A percentile compares a stretch with the other conserved stretches of the same genome.
These are phyloP conservation scores for Dichotomopilus funicola DNA, from an alignment of 2,329 filamentous ascomycete species.

Conservation along the genomic window DNA sequence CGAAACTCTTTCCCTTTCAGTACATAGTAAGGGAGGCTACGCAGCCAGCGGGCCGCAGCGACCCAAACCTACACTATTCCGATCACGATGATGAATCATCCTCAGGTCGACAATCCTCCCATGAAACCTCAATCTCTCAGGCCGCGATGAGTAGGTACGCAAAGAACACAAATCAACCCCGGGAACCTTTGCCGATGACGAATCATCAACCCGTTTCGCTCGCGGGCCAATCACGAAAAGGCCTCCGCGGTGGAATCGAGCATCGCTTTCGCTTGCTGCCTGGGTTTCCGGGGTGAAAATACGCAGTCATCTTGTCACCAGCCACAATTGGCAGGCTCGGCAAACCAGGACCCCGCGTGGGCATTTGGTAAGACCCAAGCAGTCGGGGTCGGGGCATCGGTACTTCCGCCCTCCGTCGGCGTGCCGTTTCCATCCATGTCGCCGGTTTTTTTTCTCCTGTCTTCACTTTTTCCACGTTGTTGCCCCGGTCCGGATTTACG, in stretches of 20 bases:
- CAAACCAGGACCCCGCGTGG: too few relatives aligned
- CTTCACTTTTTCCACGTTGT: not conserved
- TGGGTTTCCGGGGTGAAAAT: not conserved
- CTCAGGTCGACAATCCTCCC: too few relatives aligned
- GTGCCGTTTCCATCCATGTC: not conserved
- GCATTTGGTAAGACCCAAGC: too few relatives aligned
- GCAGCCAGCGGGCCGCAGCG: too few relatives aligned
- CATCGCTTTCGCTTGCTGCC: constrained; percentile 1
- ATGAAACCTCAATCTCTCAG: not conserved
- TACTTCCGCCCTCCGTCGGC: not conserved
- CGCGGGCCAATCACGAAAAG: constrained; percentile 3
- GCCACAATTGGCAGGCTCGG: too few relatives aligned
- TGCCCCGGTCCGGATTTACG: too few relatives aligned
- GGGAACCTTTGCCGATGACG: not conserved
- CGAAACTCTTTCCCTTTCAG: too few relatives aligned
- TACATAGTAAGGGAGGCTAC: too few relatives aligned
- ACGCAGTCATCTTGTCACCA: too few relatives aligned
- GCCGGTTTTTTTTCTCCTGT: not conserved
- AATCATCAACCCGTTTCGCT: constrained; percentile 1
- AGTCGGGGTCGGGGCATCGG: not conserved
- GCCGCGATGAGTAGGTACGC: not conserved
- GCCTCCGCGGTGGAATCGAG: not conserved
- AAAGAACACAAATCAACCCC: not conserved
- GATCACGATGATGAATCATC: too few relatives aligned
- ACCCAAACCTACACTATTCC: too few relatives aligned